Evolutionary conservation across 202 grass and related monocot genomes (phyloP).

Genomic region (Panicum virgatum): DNA sequence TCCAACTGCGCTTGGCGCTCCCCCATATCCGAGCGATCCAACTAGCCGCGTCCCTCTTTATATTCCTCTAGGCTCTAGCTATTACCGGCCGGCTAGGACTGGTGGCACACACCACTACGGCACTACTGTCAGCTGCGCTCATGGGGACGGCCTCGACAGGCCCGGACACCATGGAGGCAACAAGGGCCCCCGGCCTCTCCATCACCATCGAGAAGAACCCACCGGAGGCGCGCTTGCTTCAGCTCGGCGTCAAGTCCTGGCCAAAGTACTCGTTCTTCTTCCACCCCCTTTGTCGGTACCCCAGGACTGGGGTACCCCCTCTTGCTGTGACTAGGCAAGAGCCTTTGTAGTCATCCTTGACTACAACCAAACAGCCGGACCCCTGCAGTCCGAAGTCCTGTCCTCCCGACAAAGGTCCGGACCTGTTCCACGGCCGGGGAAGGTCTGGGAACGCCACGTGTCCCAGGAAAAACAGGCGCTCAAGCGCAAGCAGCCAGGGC

Average conservation of each 20-base stretch:
- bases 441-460: no score
- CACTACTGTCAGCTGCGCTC: background rate
- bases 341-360: no score
- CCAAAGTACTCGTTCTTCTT: constrained; percentile 56
- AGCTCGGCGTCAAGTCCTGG: constrained; percentile 80
- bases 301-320: no score
- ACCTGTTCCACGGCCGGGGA: no score
- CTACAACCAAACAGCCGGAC: no score
- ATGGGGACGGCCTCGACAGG: constrained; percentile 52
- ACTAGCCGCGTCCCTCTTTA: constrained; percentile 6
- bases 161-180: constrained; percentile 46
- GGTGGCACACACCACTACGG: background rate
- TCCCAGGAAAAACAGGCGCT: no score
- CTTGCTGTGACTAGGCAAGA: no score
- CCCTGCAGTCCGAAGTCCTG: no score
- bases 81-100: background rate
- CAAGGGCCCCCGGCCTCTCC: constrained; percentile 27
- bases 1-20: constrained; percentile 30
- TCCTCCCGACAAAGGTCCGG: no score
- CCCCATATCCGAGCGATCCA: constrained; percentile 10
- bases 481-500: no score
- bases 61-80: background rate
- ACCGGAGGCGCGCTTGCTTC: constrained; percentile 47
- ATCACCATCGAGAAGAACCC: constrained; percentile 73
- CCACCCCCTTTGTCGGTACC: no score